Percentiles rank a stretch among this genome's conserved stretches.
phyloP scores from a whole-genome alignment of 768 basidiomycete species.

The Amyloporia xantha region DNA sequence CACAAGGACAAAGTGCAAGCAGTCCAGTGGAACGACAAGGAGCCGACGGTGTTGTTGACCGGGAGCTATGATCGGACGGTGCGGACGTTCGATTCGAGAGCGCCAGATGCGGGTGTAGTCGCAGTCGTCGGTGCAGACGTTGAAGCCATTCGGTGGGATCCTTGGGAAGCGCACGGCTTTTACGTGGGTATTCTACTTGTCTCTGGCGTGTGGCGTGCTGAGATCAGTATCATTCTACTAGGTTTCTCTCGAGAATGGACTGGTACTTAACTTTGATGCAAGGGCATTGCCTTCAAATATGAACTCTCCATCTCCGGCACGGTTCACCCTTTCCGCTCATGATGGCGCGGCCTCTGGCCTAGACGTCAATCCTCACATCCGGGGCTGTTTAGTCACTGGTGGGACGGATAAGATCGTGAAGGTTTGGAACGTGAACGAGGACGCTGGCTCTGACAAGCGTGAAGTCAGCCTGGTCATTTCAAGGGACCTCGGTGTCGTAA shows the following conservation, averaged over 20 bases:
- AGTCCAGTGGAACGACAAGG: slow-evolving; percentile 89
- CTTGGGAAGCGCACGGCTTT: slow-evolving; percentile 83
- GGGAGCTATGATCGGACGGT: slow-evolving; percentile 95
- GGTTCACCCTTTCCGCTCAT: slow-evolving; percentile 90
- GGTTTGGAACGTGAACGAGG: slow-evolving; percentile 86
- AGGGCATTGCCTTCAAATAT: slow-evolving; percentile 71
- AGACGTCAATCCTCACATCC: slow-evolving; percentile 86
- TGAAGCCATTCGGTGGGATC: slow-evolving; percentile 93
- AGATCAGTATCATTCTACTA: slow-evolving; percentile 28
- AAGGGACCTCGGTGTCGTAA: slow-evolving; percentile 85
- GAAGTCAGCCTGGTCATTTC: slow-evolving; percentile 81
- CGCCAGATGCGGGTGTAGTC: slow-evolving; percentile 78
- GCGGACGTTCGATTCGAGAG: slow-evolving; percentile 87
- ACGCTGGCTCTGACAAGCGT: slow-evolving; percentile 51
- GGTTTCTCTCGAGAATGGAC: slow-evolving; percentile 93
- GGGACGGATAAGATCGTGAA: slow-evolving; percentile 95
- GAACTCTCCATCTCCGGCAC: slow-evolving; percentile 56
- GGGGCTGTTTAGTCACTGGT: slow-evolving; percentile 88
- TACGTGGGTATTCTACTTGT: slow-evolving; percentile 49
- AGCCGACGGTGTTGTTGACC: slow-evolving; percentile 85
- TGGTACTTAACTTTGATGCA: slow-evolving; percentile 89
- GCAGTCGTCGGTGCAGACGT: slow-evolving; percentile 86
- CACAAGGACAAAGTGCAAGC: slow-evolving; percentile 95
- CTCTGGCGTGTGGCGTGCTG: too few species aligned
- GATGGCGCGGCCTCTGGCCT: slow-evolving; percentile 85